Evolutionary conservation across 257 asterid species (phyloP), one percentile per base, ranked within the genome.

Genomic region (Solanum lycopersicoides): DNA sequence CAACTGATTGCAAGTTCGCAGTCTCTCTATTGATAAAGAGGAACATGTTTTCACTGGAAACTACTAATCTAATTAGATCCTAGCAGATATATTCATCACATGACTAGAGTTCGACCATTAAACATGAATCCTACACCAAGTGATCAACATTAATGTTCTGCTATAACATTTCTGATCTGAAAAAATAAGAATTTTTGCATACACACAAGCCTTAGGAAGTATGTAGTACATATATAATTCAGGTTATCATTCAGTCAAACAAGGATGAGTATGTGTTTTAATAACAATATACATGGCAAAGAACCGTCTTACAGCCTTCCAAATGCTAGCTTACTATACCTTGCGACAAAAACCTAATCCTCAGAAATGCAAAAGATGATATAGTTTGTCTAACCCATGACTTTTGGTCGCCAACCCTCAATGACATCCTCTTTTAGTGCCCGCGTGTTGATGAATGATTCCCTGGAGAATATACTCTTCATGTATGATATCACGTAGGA

Each of bases 351-450:
- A 79, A 79, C 0, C 66, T 45, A 79, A 15, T 45, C 66, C n/a
- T 79, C 41, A 79, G 20, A 79, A 28, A 60, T 79, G 44, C 30
- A 82, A 82, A 32, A 82, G 30, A 82, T 82, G 71, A 82, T 20
- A 50, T 18, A 6, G 45, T 82, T 72, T 15, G 6, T 59, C 87
- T 85, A 89, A 73, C 95, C 99, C 93, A 92, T 94, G 75, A 91
- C 98, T 90, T 97, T 97, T 42, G 98, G 91, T 88, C 97, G 91
- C 99, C 99, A 97, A 73, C 99, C 98, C 88, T 92, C 97, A 50
- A 97, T 92, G 44, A 97, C 98, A 71, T 95, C 99, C 90, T 91
- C 90, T 11, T 90, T 77, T 83, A 84, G 91, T 74, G 98, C 95
- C 87, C 94, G 92, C 7, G 98, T 97, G 56, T 92, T 95, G 91